phyloP scores from a whole-genome alignment of 306 rosid genomes.

The Rosa multiflora region DNA sequence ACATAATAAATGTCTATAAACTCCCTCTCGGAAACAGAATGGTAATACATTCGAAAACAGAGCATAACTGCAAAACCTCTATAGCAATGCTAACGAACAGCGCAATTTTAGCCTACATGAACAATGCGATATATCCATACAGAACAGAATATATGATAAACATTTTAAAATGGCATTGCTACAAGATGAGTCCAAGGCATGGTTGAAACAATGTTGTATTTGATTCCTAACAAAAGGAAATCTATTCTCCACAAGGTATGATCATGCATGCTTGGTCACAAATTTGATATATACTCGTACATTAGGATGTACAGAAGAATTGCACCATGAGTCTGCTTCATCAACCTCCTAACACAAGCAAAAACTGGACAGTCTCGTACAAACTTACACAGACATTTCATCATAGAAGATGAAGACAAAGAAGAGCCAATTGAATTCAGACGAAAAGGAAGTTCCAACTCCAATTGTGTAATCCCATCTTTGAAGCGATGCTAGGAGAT shows the following conservation, averaged over 20 bases:
- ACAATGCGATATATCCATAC: not conserved
- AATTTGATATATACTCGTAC: not conserved
- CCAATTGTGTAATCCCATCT: constrained; percentile 32
- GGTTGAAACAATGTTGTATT: not conserved
- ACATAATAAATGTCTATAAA: too few species aligned
- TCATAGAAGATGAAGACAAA: constrained; percentile 26
- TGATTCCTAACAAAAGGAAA: not conserved
- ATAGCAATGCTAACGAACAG: not conserved
- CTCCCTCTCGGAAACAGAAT: too few species aligned
- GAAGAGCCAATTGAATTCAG: constrained; percentile 37
- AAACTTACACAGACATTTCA: constrained; percentile 17
- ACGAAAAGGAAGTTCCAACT: constrained; percentile 44
- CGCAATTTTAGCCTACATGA: not conserved
- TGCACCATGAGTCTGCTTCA: not conserved
- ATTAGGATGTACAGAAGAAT: constrained; percentile 3
- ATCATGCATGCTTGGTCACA: not conserved
- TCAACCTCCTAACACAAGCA: constrained; percentile 9
- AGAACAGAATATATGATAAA: not conserved
- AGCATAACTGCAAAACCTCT: not conserved
- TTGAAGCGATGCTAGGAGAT: constrained; percentile 36
- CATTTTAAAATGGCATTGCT: not conserved
- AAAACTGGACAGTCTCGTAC: not conserved
- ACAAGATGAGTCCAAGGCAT: not conserved
- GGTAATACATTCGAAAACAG: constrained; percentile 4
- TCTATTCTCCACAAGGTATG: not conserved